Percentiles rank a stretch among this genome's conserved stretches.
Evolutionary conservation across 371 early-diverging fungal species (phyloP).

Genomic region (Synchytrium microbalum): DNA sequence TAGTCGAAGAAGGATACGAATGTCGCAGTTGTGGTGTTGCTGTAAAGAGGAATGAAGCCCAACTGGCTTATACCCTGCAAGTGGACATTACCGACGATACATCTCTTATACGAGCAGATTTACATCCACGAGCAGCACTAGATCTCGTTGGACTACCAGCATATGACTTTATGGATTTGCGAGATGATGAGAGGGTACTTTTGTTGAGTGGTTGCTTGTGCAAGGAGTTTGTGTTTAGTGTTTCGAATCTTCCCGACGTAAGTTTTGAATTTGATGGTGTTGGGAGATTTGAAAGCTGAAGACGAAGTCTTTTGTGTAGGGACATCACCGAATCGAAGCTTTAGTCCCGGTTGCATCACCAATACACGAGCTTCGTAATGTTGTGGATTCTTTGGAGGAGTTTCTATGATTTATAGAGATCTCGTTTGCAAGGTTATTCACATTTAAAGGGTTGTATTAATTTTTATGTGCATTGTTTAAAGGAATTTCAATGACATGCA

Average conservation of each 20-base stretch:
- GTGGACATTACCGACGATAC: neutral
- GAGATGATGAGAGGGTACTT: neutral
- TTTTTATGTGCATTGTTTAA: too few relatives aligned
- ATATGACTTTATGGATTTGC: neutral
- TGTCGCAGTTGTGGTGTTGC: neutral
- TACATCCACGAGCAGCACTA: neutral
- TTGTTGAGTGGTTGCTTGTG: neutral
- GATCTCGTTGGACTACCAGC: neutral
- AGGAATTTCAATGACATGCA: too few relatives aligned
- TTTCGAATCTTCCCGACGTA: neutral
- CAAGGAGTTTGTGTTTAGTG: neutral
- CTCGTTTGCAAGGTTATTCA: too few relatives aligned
- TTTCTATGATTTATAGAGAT: too few relatives aligned
- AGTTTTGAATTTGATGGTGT: neutral
- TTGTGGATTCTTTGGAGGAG: too few relatives aligned
- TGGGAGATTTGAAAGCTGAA: neutral
- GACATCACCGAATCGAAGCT: neutral
- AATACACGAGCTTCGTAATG: too few relatives aligned
- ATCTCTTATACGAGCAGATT: neutral
- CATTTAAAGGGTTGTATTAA: too few relatives aligned
- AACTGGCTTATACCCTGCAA: neutral
- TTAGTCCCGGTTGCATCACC: neutral
- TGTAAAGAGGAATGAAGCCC: neutral
- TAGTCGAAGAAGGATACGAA: neutral
- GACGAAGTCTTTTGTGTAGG: neutral